These are phyloP conservation scores for Bocquillonia castaneifolia DNA, from an alignment of 441 rosid species.

Conservation along the genomic window DNA sequence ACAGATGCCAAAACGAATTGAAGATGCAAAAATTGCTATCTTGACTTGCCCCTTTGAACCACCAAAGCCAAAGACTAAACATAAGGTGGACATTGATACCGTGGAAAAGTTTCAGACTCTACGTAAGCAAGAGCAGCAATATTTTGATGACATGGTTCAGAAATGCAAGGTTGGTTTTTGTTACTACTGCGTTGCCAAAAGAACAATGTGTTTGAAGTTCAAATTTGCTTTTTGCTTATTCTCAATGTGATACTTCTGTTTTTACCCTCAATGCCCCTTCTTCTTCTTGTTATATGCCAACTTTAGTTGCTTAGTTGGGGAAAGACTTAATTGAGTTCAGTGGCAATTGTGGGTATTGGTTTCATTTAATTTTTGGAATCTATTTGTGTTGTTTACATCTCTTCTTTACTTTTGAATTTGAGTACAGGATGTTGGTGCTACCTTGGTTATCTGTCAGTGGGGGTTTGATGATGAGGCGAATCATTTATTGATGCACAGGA, in stretches of 20 bases:
- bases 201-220: background rate
- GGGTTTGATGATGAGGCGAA: constrained; percentile 99
- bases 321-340: background rate
- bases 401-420: constrained; percentile 6
- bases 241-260: background rate
- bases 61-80: constrained; percentile 96
- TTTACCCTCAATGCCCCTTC: background rate
- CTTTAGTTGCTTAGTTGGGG: background rate
- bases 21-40: constrained; percentile 94
- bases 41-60: constrained; percentile 97
- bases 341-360: background rate
- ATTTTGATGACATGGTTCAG: constrained; percentile 97
- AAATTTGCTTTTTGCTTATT: background rate
- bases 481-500: constrained; percentile 87
- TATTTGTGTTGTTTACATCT: background rate
- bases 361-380: background rate
- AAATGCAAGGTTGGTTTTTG: constrained; percentile 72
- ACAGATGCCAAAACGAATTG: constrained; percentile 89
- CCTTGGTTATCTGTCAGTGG: constrained; percentile 98
- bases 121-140: constrained; percentile 86
- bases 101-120: constrained; percentile 92
- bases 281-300: background rate
- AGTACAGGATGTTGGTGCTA: constrained; percentile 90
- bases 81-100: constrained; percentile 95
- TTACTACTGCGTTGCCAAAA: background rate